phyloP scores from a whole-genome alignment of 2,329 filamentous ascomycete genomes.

The Talaromyces sp. region DNA sequence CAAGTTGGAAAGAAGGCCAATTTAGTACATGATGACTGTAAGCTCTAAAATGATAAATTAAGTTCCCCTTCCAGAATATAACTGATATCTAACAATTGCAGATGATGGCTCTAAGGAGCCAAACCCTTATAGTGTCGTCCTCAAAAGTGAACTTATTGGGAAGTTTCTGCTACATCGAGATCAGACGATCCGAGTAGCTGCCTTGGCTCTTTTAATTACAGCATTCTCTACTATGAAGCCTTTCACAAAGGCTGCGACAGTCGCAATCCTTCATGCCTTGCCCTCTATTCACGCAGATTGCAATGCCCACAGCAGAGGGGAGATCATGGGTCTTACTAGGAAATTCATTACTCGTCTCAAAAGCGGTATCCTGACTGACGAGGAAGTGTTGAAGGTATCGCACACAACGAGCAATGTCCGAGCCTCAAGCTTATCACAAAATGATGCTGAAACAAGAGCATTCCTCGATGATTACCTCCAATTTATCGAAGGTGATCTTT shows the following conservation, averaged over 20 bases:
- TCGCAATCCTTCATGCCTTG: conserved; percentile 66
- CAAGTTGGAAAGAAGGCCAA: conserved; percentile 72
- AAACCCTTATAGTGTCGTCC: conserved; percentile 24
- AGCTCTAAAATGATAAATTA: conserved; percentile 22
- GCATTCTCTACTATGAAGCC: conserved; percentile 75
- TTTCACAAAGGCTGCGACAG: conserved; percentile 65
- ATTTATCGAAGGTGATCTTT: conserved; percentile 74
- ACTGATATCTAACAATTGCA: conserved; percentile 20
- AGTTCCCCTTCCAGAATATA: conserved; percentile 9
- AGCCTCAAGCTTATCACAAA: conserved; percentile 41
- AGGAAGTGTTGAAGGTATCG: conserved; percentile 29
- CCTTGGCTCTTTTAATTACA: conserved; percentile 76
- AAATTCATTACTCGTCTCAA: conserved; percentile 76
- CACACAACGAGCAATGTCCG: conserved; percentile 17
- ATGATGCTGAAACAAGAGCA: conserved; percentile 51
- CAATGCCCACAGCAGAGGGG: conserved; percentile 82
- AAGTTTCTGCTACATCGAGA: conserved; percentile 52
- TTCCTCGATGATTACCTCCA: conserved; percentile 76
- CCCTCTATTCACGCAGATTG: conserved; percentile 77
- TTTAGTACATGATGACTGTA: conserved; percentile 69
- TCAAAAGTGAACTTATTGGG: conserved; percentile 40
- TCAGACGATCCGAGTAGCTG: conserved; percentile 72
- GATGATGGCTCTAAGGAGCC: conserved; percentile 30
- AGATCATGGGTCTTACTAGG: conserved; percentile 73
- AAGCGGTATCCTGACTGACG: conserved; percentile 58